phyloP scores from a whole-genome alignment of 2,329 filamentous ascomycete species.

The Fusarium metavorans region DNA sequence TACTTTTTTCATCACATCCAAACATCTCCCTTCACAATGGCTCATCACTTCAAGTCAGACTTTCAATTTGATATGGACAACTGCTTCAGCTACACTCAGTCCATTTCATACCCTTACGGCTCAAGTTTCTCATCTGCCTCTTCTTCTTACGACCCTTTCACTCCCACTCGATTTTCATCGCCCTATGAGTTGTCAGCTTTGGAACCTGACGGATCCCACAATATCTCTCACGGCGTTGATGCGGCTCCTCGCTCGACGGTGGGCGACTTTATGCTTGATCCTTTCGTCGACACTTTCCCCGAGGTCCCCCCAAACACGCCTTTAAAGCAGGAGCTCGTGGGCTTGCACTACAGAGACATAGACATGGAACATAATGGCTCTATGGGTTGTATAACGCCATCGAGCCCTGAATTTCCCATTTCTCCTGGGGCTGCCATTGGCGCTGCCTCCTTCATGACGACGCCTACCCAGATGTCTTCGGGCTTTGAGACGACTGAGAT shows the following conservation, averaged over 20 bases:
- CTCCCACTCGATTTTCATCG: conserved; percentile 56
- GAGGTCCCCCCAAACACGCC: background rate
- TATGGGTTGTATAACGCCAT: background rate
- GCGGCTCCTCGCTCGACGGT: background rate
- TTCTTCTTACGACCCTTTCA: conserved; percentile 57
- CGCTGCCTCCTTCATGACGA: background rate
- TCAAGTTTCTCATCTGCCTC: conserved; percentile 54
- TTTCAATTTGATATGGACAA: conserved; percentile 54
- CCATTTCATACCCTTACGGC: conserved; percentile 48
- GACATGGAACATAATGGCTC: background rate
- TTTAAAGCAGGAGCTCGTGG: background rate
- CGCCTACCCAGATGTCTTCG: background rate
- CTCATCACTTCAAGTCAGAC: conserved; percentile 40
- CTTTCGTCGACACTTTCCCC: background rate
- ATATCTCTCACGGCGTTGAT: background rate
- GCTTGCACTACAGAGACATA: background rate
- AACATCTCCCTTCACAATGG: background rate
- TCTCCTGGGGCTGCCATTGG: background rate
- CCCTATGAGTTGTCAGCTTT: conserved; percentile 50
- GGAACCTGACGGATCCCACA: conserved; percentile 39
- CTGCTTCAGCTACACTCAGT: conserved; percentile 50
- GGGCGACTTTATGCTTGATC: background rate
- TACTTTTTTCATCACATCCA: background rate
- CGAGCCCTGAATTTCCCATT: background rate
- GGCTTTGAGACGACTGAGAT: background rate